phyloP scores from a whole-genome alignment of 352 stramenopile genomes.

The Paralagenidium karlingii region DNA sequence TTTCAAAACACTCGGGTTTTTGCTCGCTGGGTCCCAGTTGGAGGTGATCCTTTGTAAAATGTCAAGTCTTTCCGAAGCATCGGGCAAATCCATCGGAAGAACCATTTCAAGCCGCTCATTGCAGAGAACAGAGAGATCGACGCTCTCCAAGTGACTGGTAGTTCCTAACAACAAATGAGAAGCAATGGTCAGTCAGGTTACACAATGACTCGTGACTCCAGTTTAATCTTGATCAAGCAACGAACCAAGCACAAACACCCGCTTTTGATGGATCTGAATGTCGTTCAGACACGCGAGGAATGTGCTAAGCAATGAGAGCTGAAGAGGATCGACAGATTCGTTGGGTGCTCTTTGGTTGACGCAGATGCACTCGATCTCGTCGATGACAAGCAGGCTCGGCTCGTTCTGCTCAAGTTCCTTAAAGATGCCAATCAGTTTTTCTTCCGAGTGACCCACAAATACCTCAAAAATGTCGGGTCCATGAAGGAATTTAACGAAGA shows the following conservation, averaged over 20 bases:
- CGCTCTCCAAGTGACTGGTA: slow-evolving; percentile 59
- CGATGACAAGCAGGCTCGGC: slow-evolving; percentile 69
- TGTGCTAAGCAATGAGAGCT: slow-evolving; percentile 68
- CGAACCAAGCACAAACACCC: slow-evolving; percentile 49
- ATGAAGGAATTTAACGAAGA: slow-evolving; percentile 35
- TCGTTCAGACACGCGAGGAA: slow-evolving; percentile 81
- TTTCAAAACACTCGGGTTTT: slow-evolving; percentile 56
- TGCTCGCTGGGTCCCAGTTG: slow-evolving; percentile 50
- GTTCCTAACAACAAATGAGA: slow-evolving; percentile 15
- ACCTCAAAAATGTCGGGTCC: slow-evolving; percentile 93
- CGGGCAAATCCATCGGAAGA: slow-evolving; percentile 91
- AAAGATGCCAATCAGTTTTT: slow-evolving; percentile 46
- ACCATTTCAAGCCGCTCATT: slow-evolving; percentile 95
- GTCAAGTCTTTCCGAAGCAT: slow-evolving; percentile 81
- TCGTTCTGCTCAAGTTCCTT: slow-evolving; percentile 19
- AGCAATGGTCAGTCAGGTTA: background rate
- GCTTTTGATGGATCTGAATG: slow-evolving; percentile 17
- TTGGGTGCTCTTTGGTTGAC: slow-evolving; percentile 34
- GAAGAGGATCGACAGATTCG: slow-evolving; percentile 44
- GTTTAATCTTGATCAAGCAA: background rate
- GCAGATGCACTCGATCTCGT: slow-evolving; percentile 87
- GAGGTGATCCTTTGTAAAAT: slow-evolving; percentile 86
- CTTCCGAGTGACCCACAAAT: slow-evolving; percentile 84
- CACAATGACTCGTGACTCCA: slow-evolving; percentile 1
- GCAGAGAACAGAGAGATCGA: slow-evolving; percentile 90